Evolutionary conservation across 345 rosid species (phyloP).

Genomic region (Syzygium jambos): DNA sequence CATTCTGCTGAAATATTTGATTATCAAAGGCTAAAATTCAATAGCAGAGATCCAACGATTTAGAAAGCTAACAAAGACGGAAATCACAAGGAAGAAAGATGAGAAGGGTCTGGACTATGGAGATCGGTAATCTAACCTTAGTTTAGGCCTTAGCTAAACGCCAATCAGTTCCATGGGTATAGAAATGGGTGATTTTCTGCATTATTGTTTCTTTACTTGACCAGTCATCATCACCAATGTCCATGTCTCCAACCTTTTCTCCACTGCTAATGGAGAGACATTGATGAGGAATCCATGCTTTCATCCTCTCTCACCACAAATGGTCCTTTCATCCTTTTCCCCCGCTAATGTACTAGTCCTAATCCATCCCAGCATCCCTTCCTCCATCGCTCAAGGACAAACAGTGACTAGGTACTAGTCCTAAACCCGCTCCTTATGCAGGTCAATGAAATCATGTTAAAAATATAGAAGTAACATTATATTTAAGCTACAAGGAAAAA

Average conservation of each 20-base stretch:
- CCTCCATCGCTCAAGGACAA: background rate
- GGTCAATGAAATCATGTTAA: background rate
- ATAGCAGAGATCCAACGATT: too few species aligned
- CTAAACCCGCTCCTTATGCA: background rate
- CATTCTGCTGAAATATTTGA: too few species aligned
- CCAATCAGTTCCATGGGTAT: rapidly evolving
- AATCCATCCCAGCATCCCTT: background rate
- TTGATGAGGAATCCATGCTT: too few species aligned
- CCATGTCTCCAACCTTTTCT: background rate
- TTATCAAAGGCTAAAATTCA: too few species aligned
- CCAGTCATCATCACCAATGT: background rate
- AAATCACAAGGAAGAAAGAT: too few species aligned
- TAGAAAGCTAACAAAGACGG: too few species aligned
- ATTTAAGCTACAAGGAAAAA: background rate
- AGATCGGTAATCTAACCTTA: too few species aligned
- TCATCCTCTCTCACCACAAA: too few species aligned
- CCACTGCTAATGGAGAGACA: background rate
- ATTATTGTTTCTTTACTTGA: background rate
- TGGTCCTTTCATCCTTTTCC: background rate
- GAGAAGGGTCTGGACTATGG: too few species aligned
- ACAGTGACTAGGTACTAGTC: background rate
- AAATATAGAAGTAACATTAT: background rate
- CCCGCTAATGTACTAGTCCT: background rate
- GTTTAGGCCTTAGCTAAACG: background rate
- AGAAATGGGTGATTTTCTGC: background rate